Conservation (phyloP, 2,329 filamentous ascomycete species). For the Metarhizium anisopliae region DNA sequence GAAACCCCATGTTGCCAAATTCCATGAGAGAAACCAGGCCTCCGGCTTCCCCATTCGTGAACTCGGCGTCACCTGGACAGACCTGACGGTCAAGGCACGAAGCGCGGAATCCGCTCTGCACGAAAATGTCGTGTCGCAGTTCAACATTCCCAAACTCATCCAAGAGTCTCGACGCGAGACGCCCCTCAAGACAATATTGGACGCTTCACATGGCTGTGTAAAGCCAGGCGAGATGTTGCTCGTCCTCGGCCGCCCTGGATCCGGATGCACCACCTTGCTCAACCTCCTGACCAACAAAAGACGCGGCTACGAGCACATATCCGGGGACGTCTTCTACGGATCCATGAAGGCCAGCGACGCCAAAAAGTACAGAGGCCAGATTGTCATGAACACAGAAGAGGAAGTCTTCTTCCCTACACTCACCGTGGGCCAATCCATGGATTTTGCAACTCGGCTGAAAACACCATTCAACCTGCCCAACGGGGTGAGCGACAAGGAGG, state of each 20-base stretch:
- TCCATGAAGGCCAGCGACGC: slow-evolving; percentile 37
- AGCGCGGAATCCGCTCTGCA: too few species aligned
- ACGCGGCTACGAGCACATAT: slow-evolving; percentile 46
- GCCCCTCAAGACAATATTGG: too few species aligned
- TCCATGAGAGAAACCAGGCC: too few species aligned
- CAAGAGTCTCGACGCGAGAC: too few species aligned
- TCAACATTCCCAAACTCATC: too few species aligned
- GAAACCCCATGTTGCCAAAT: too few species aligned
- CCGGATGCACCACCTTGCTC: slow-evolving; percentile 62
- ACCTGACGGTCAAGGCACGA: too few species aligned
- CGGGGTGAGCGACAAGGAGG: slow-evolving; percentile 30
- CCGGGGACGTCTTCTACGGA: slow-evolving; percentile 51
- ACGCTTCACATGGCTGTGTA: slow-evolving; percentile 46
- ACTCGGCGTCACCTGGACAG: too few species aligned
- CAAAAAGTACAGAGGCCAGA: slow-evolving; percentile 45
- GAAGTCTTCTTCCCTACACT: slow-evolving; percentile 56
- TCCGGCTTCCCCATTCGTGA: too few species aligned
- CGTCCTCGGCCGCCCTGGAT: slow-evolving; percentile 58
- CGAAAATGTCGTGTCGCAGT: too few species aligned
- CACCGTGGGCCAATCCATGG: slow-evolving; percentile 61
- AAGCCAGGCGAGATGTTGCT: slow-evolving; percentile 66
- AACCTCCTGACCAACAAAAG: slow-evolving; percentile 60
- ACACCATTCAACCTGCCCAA: slow-evolving; percentile 39
- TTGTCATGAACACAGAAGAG: slow-evolving; percentile 65
- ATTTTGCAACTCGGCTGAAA: slow-evolving; percentile 58